Conservation (phyloP, 805 yeast genomes). For the Priceomyces melissophilus region DNA sequence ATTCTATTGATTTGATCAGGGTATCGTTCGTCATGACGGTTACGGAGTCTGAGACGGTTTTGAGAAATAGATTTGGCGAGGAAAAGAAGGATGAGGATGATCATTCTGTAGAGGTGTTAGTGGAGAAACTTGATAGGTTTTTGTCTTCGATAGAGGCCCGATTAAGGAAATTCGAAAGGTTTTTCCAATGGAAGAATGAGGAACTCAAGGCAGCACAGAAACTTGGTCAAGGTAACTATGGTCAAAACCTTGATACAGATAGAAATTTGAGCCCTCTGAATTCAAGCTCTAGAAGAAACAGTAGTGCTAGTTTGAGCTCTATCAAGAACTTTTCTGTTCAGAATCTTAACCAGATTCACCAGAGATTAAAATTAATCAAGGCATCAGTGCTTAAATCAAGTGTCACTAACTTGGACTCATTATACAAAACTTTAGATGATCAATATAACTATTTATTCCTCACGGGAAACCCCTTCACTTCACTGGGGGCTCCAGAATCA, state of each 20-base stretch:
- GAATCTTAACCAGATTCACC: slow-evolving; percentile 32
- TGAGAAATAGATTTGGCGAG: slow-evolving; percentile 9
- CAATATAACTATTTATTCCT: slow-evolving; percentile 37
- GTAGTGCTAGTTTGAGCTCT: slow-evolving; percentile 26
- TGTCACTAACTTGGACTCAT: slow-evolving; percentile 34
- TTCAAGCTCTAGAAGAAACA: slow-evolving; percentile 17
- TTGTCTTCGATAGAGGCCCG: slow-evolving; percentile 41
- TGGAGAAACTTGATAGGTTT: slow-evolving; percentile 39
- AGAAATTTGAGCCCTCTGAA: background rate
- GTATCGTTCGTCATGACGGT: slow-evolving; percentile 1
- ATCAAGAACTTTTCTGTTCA: slow-evolving; percentile 29
- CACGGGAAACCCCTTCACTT: slow-evolving; percentile 5
- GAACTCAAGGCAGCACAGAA: slow-evolving; percentile 5
- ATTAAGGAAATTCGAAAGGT: slow-evolving; percentile 37
- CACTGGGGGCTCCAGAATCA: slow-evolving; percentile 5
- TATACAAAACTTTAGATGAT: slow-evolving; percentile 38
- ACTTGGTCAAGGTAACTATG: too few relatives aligned
- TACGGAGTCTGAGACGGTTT: background rate
- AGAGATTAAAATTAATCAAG: slow-evolving; percentile 32
- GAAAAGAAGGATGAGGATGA: background rate
- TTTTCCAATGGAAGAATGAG: slow-evolving; percentile 28
- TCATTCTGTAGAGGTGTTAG: slow-evolving; percentile 24
- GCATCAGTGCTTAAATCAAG: slow-evolving; percentile 36
- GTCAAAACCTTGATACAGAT: background rate
- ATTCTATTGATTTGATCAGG: too few relatives aligned